Conservation (phyloP, 768 basidiomycete genomes). For the Boletus reticulatus region DNA sequence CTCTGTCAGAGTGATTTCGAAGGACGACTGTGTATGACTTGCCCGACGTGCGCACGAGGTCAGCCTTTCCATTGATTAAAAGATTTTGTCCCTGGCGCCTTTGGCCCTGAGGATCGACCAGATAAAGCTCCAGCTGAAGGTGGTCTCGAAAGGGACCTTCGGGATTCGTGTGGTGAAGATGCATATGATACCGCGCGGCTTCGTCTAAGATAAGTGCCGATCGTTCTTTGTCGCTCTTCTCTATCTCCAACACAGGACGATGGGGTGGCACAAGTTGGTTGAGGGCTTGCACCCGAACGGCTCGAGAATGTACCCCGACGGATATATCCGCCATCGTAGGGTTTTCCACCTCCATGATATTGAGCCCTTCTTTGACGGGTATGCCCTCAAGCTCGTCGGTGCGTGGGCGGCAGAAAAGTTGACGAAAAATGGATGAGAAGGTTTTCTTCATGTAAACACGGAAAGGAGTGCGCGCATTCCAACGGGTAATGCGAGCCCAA, state of each 20-base stretch:
- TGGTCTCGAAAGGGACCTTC: conserved; percentile 43
- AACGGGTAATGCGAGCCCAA: conserved; percentile 53
- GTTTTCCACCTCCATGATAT: conserved; percentile 45
- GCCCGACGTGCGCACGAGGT: conserved; percentile 41
- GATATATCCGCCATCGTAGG: conserved; percentile 50
- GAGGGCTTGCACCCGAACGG: conserved; percentile 44
- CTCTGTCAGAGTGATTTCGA: conserved; percentile 46
- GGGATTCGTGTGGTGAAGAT: conserved; percentile 52
- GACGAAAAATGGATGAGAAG: conserved; percentile 46
- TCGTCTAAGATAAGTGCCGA: conserved; percentile 47
- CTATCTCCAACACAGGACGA: conserved; percentile 38
- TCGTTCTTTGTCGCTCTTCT: conserved; percentile 32
- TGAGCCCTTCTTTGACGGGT: conserved; percentile 39
- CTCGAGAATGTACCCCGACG: conserved; percentile 39
- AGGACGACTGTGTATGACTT: conserved; percentile 48
- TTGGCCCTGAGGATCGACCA: conserved; percentile 45
- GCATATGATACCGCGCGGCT: conserved; percentile 58
- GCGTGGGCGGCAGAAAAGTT: conserved; percentile 36
- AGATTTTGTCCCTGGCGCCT: conserved; percentile 44
- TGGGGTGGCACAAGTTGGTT: conserved; percentile 40
- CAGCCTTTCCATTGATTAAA: conserved; percentile 46
- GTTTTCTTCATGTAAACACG: conserved; percentile 51
- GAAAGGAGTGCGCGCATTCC: conserved; percentile 59
- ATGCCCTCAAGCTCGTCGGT: conserved; percentile 33
- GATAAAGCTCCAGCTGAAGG: conserved; percentile 54